Base-by-base conservation (phyloP, 2,329 filamentous ascomycete species). In the Aspergillus sergii region DNA sequence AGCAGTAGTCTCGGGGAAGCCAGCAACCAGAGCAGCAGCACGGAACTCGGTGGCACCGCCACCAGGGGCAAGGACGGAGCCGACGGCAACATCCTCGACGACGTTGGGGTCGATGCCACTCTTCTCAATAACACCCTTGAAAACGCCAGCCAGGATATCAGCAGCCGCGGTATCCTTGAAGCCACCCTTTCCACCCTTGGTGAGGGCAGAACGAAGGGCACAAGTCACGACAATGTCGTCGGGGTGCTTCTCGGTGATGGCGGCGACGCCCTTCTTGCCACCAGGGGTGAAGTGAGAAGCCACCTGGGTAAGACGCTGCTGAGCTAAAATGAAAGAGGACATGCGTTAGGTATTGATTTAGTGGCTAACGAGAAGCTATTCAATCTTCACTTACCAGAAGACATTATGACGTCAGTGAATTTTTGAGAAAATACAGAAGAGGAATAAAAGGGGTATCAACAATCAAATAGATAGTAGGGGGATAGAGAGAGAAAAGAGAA, bases 11-110 rank as follows among this genome's bases (percentile, higher is more conserved):
- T 91, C 91, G 50, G 95, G 92, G 84, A 98, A 96, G 53, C 95
- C 95, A 57, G 95, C 95, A 8, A 93, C 92, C 62, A 98, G 85
- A 60, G 90, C 90, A 41, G 95, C 95, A 64, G 93, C 95, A 69
- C 95, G 91, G 89, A 97, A 97, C 83, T 98, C 95, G 54, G 95
- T 98, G 26, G 95, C 95, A 70, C 94, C 95, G 71, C 93, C 95
- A 66, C 95, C 95, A 39, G 94, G 94, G 21, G 94, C 89, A 56
- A 99, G 89, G 34, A 99, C 95, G 61, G 90, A 91, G 69, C 95
- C 95, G 63, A 98, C 94, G 58, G 91, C 91, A 69, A 99, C 90
- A 76, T 99, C 95, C 80, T 98, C 92, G 56, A 99, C 93, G 41
- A 95, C 85, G 43, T 83, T 83, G 26, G 95, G 94, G 81, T 97